Conservation (phyloP, 495 filamentous ascomycete species). For the Penicillium mononematosum region DNA sequence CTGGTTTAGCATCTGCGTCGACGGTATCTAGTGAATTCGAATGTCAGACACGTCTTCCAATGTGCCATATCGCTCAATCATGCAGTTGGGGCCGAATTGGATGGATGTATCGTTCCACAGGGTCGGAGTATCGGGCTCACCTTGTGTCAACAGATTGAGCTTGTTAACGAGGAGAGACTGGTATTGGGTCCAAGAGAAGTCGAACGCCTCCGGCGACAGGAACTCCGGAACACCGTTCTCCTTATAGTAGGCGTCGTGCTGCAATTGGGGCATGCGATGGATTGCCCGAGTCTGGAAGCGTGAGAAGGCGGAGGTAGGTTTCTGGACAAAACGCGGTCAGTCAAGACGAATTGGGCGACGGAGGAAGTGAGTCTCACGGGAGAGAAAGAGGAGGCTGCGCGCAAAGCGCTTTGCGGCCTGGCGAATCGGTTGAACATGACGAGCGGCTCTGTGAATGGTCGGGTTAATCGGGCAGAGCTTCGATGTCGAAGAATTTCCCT, state of each 20-base stretch:
- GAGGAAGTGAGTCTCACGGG: constrained; percentile 28
- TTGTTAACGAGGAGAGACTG: constrained; percentile 68
- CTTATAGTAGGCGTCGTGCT: constrained; percentile 50
- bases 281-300: constrained; percentile 43
- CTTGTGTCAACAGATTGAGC: constrained; percentile 70
- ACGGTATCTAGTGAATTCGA: constrained; percentile 46
- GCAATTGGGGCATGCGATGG: constrained; percentile 61
- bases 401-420: constrained; percentile 53
- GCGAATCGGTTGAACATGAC: constrained; percentile 53
- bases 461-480: constrained; percentile 20
- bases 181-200: constrained; percentile 81
- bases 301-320: constrained; percentile 42
- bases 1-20: constrained; percentile 53
- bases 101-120: constrained; percentile 10
- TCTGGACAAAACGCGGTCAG: constrained; percentile 34
- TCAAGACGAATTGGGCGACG: constrained; percentile 10
- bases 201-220: constrained; percentile 62
- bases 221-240: constrained; percentile 65
- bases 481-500: constrained; percentile 42
- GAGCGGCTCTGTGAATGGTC: constrained; percentile 18
- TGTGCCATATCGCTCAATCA: background rate
- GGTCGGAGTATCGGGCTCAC: constrained; percentile 47
- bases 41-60: background rate
- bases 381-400: constrained; percentile 35
- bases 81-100: background rate